phyloP scores from a whole-genome alignment of 2,329 filamentous ascomycete species.

The Camillea tinctor region DNA sequence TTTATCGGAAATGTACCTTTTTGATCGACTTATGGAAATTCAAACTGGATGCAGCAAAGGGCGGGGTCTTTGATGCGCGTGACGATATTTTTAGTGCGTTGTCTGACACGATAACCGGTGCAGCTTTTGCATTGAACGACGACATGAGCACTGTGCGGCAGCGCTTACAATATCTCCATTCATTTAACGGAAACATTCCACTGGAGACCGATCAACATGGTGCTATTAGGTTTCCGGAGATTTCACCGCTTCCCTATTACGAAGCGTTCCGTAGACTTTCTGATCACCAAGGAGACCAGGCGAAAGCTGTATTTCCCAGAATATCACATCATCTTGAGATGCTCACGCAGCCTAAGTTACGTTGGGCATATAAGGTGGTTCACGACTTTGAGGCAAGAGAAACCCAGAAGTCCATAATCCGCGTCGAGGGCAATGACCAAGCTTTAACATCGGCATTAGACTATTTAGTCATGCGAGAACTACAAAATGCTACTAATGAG shows the following conservation, averaged over 20 bases:
- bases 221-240: slow-evolving; percentile 13
- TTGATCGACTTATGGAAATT: slow-evolving; percentile 36
- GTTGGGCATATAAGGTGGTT: slow-evolving; percentile 19
- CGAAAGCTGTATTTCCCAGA: slow-evolving; percentile 11
- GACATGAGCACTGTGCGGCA: slow-evolving; percentile 15
- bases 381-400: slow-evolving; percentile 6
- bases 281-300: slow-evolving; percentile 16
- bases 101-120: slow-evolving; percentile 37
- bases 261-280: slow-evolving; percentile 14
- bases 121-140: slow-evolving; percentile 31
- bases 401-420: slow-evolving; percentile 19
- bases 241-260: slow-evolving; percentile 14
- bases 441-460: slow-evolving; percentile 27
- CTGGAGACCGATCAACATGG: slow-evolving; percentile 1
- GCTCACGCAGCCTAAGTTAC: slow-evolving; percentile 8
- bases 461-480: slow-evolving; percentile 35
- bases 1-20: slow-evolving; percentile 31
- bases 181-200: background rate
- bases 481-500: slow-evolving; percentile 29
- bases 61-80: slow-evolving; percentile 32
- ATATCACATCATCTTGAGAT: slow-evolving; percentile 11
- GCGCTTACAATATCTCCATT: slow-evolving; percentile 9
- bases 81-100: slow-evolving; percentile 33
- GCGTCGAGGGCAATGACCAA: slow-evolving; percentile 17
- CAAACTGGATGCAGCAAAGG: slow-evolving; percentile 29